These are phyloP conservation scores for Didymella segeticola DNA, from an alignment of 2,329 filamentous ascomycete genomes.

Conservation along the genomic window DNA sequence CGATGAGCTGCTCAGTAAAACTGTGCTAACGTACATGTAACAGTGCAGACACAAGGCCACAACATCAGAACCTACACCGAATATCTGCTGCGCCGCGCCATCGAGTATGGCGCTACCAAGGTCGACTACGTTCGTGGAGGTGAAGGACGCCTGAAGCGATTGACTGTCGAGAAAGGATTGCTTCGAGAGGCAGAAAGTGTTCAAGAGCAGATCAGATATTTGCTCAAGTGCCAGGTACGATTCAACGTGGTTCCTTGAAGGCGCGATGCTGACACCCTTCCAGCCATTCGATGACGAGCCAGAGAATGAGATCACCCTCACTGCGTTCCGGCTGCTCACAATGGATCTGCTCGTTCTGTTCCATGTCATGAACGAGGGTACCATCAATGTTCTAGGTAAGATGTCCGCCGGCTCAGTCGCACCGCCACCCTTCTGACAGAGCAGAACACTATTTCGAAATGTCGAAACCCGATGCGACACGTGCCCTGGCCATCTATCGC, in stretches of 20 bases:
- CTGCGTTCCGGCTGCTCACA: conserved; percentile 89
- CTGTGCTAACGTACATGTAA: conserved; percentile 55
- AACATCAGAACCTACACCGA: conserved; percentile 93
- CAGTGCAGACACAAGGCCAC: conserved; percentile 91
- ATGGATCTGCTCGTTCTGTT: conserved; percentile 89
- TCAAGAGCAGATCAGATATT: conserved; percentile 82
- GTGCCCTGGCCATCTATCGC: conserved; percentile 90
- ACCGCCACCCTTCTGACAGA: conserved; percentile 23
- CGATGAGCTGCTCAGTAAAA: neutral
- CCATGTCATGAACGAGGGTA: conserved; percentile 93
- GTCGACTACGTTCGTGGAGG: conserved; percentile 88
- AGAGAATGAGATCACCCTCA: conserved; percentile 96
- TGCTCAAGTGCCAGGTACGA: conserved; percentile 88
- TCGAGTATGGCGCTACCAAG: conserved; percentile 82
- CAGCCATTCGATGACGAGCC: conserved; percentile 86
- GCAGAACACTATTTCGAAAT: conserved; percentile 97
- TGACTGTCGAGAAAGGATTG: conserved; percentile 90
- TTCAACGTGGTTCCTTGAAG: neutral
- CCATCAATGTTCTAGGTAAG: conserved; percentile 94
- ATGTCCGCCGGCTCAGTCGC: neutral
- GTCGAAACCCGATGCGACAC: conserved; percentile 91
- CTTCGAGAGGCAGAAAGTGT: conserved; percentile 90
- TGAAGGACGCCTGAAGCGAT: conserved; percentile 80
- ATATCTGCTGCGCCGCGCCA: conserved; percentile 83
- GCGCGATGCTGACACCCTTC: conserved; percentile 7